These are phyloP conservation scores for Aphanomyces astaci DNA, from an alignment of 352 stramenopile species.

Conservation along the genomic window DNA sequence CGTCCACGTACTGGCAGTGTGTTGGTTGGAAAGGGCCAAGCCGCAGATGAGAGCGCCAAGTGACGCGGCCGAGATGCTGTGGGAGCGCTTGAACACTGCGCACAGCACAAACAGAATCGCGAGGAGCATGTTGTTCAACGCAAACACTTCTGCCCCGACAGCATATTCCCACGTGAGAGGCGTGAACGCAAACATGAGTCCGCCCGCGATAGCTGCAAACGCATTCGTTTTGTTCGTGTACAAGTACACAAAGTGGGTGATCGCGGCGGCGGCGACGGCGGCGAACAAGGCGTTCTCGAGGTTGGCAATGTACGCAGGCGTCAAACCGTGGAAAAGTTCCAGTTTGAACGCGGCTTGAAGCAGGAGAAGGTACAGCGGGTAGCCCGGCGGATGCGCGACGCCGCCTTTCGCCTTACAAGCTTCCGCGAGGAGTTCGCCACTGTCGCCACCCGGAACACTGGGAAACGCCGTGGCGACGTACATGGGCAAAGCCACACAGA, in stretches of 20 bases:
- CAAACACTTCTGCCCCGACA: constrained; percentile 74
- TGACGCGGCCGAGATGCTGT: constrained; percentile 15
- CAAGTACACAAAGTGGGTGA: constrained; percentile 19
- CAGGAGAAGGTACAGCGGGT: constrained; percentile 39
- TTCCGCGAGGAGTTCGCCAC: constrained; percentile 68
- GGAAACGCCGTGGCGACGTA: constrained; percentile 38
- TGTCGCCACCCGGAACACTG: constrained; percentile 52
- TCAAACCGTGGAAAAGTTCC: background rate
- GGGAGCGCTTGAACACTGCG: constrained; percentile 27
- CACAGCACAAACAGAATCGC: constrained; percentile 32
- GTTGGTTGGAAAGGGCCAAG: constrained; percentile 73
- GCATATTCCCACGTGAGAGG: constrained; percentile 75
- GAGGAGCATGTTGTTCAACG: constrained; percentile 71
- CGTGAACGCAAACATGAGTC: constrained; percentile 46
- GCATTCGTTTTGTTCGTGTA: constrained; percentile 19
- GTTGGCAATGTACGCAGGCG: constrained; percentile 23
- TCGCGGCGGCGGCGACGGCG: constrained; percentile 2
- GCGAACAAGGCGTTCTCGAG: constrained; percentile 10
- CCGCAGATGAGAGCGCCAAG: constrained; percentile 58
- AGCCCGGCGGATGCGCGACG: constrained; percentile 65
- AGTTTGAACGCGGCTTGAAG: background rate
- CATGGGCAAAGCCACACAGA: constrained; percentile 14
- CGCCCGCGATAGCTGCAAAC: constrained; percentile 18
- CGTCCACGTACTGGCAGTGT: constrained; percentile 36
- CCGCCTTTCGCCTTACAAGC: constrained; percentile 46